Base-by-base conservation (phyloP, 2,329 filamentous ascomycete genomes). In the Alternaria dauci region DNA sequence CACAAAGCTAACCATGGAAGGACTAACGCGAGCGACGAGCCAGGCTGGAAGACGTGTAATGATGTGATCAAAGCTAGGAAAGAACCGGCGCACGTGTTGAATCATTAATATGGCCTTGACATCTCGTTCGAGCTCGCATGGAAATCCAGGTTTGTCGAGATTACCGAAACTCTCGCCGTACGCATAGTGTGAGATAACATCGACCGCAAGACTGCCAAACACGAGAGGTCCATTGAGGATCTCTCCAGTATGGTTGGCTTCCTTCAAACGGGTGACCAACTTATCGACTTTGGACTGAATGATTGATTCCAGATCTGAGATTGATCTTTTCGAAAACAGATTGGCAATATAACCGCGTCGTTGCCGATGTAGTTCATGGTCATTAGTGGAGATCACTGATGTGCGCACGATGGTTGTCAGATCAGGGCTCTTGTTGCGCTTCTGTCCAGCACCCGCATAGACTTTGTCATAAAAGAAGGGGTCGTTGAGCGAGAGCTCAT, bases 321-420 rank as follows among this genome's bases (percentile, higher is more conserved):
- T 64, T 2, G 60, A 54, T n/a, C 55, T 55, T 25, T 65, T 67
- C 8, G 72, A 74, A 58, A 77, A 76, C 63, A 75, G 69, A 2
- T 50, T 64, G 42, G 65, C 55, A 9, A 77, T 48, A 2, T 71
- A 67, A 3, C 43, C 54, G 5, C 74, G 64, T 3, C 73, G 65
- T 20, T 63, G 16, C 14, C 68, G 65, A 50, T 77, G 74, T 14
- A 69, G 48, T 2, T 74, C 64, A 47, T 75, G 72, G 16, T 64
- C 56, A 14, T 39, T 23, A 14, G 47, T 58, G 7, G 48, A 30
- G 25, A 52, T 30, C 1, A 34, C 5, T 20, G n/a, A 32, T 11
- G 23, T 50, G 5, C 38, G 54, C 43, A n/a, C 9, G 5, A 6
- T 28, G 7, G 23, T 12, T 18, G 25, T 14, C 11, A 36, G 23